Base-by-base conservation (phyloP, 352 stramenopile species). In the Phytophthora multivora region DNA sequence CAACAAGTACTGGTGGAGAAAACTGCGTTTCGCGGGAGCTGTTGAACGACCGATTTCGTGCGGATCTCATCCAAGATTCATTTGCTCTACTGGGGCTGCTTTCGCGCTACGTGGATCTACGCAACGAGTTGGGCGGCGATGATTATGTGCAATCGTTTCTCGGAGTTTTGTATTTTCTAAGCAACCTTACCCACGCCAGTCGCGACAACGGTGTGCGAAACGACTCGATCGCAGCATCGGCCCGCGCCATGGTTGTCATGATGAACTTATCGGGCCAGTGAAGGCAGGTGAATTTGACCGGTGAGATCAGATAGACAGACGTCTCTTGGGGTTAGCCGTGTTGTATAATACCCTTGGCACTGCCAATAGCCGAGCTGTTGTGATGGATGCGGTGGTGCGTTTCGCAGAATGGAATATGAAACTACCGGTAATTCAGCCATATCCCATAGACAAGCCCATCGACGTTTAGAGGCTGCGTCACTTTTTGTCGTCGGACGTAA, bases 91-190 rank as follows among this genome's bases (percentile, higher is more conserved):
- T 91, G 12, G 76, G 67, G 7, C 54, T 90, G 26, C 73, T 93
- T 40, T 76, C 75, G 11, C 76, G 74, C 9, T 91, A 90, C 59
- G 79, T 93, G n/a, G 77, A 93, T 72, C 48, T 93, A 7, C 57
- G 47, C 2, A 59, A 41, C 1, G 81, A 93, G 43, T 58, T 91
- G 4, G 74, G 77, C 47, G 73, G 72, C 21, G 66, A 78, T 11
- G 71, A 86, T 53, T 65, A 84, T 13, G 72, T 83, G 51, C 76
- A 86, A 40, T 73, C 73, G 30, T 88, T 93, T 65, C 38, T 85
- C 15, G 80, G 71, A 2, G 70, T 84, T 55, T 69, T 90, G 23
- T 76, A 72, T 53, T 71, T 85, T 23, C 50, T 90, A 33, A 74
- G 68, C 59, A 66, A 62, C 13, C 50, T 61, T 11, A 66, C 58